These are phyloP conservation scores for Verticillium nubilum DNA, from an alignment of 2,329 filamentous ascomycete genomes.

Conservation along the genomic window DNA sequence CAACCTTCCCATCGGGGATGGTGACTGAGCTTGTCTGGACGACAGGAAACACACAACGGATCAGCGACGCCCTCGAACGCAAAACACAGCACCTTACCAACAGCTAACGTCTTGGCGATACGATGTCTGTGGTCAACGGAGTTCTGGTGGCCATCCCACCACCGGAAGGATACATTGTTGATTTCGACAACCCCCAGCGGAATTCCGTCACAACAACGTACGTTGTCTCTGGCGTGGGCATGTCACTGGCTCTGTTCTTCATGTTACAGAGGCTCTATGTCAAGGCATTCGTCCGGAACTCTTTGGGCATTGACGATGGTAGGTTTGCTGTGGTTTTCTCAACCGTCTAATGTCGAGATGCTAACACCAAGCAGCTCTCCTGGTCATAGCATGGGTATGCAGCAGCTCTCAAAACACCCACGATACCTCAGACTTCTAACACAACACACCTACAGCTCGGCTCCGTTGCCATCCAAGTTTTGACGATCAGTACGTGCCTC, in stretches of 20 bases:
- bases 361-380: not conserved
- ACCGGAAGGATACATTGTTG: slow-evolving; percentile 19
- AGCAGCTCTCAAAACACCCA: not conserved
- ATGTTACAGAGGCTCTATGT: slow-evolving; percentile 21
- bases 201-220: slow-evolving; percentile 15
- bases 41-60: no score
- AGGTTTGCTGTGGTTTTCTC: slow-evolving; percentile 3
- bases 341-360: not conserved
- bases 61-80: not conserved
- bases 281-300: slow-evolving; percentile 15
- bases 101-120: not conserved
- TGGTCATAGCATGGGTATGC: slow-evolving; percentile 2
- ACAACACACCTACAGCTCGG: not conserved
- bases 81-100: not conserved
- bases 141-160: slow-evolving; percentile 14
- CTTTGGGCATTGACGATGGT: slow-evolving; percentile 21
- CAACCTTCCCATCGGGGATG: not conserved
- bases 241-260: slow-evolving; percentile 15
- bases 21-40: not conserved
- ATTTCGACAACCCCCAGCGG: slow-evolving; percentile 20
- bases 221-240: slow-evolving; percentile 15
- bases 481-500: slow-evolving; percentile 5
- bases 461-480: slow-evolving; percentile 5
- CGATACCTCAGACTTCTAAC: no score
- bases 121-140: not conserved